Conservation (phyloP, 2,329 filamentous ascomycete species). For the Xylaria sp. region DNA sequence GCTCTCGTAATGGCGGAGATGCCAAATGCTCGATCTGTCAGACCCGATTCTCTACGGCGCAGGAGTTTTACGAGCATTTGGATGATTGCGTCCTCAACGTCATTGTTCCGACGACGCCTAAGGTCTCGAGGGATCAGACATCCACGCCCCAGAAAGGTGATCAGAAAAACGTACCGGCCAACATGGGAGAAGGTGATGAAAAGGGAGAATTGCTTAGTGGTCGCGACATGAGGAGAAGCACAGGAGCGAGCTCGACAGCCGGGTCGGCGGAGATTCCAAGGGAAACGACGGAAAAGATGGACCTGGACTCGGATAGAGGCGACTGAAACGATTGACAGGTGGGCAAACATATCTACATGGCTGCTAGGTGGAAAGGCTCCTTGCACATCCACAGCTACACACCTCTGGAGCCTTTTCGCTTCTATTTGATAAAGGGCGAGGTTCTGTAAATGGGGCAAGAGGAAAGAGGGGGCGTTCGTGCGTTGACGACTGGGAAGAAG, state of each 20-base stretch:
- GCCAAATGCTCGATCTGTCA: slow-evolving; percentile 93
- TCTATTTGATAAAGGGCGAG: slow-evolving; percentile 5
- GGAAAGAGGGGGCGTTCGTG: neutral
- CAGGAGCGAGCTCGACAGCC: slow-evolving; percentile 35
- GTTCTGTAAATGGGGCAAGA: neutral
- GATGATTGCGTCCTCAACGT: slow-evolving; percentile 73
- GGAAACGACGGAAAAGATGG: slow-evolving; percentile 46
- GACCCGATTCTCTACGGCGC: slow-evolving; percentile 81
- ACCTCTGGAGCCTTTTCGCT: neutral
- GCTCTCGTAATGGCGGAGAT: slow-evolving; percentile 62
- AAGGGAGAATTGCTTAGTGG: slow-evolving; percentile 35
- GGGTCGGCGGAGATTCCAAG: slow-evolving; percentile 39
- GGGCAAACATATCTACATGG: neutral
- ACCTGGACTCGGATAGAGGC: slow-evolving; percentile 48
- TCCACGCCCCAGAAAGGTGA: slow-evolving; percentile 46
- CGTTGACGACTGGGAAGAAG: slow-evolving; percentile 17
- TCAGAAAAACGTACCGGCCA: slow-evolving; percentile 39
- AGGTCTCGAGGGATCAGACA: slow-evolving; percentile 44
- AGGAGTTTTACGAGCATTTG: slow-evolving; percentile 97
- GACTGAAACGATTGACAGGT: slow-evolving; percentile 9
- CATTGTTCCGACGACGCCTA: slow-evolving; percentile 61
- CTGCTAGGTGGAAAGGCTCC: neutral
- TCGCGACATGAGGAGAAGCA: slow-evolving; percentile 33
- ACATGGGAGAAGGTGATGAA: slow-evolving; percentile 43
- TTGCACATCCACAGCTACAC: neutral